Percentiles rank a stretch among this genome's conserved stretches.
Conservation (phyloP, 306 rosid species). For the Casuarina equisetifolia region DNA sequence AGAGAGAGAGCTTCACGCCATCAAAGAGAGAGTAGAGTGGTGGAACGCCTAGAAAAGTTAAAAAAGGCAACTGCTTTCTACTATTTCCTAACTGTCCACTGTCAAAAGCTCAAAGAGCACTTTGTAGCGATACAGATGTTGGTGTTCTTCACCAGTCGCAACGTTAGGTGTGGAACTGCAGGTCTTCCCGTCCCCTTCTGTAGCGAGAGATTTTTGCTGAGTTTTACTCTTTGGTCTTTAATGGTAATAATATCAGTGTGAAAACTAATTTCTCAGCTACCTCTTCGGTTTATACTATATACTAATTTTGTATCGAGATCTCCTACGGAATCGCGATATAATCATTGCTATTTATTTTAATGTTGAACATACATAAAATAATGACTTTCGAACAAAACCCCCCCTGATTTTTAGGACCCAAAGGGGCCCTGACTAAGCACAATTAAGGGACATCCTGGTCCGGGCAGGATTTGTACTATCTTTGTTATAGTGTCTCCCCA, state of each 20-base stretch:
- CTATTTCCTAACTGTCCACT: too few relatives aligned
- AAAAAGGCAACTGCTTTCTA: too few relatives aligned
- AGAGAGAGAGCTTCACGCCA: not conserved
- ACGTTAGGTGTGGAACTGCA: too few relatives aligned
- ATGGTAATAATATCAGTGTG: too few relatives aligned
- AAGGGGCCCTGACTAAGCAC: slow-evolving; percentile 10
- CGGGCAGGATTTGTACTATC: slow-evolving; percentile 23
- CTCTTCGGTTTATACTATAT: not conserved
- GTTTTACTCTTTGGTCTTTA: not conserved
- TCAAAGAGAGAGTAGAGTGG: too few relatives aligned
- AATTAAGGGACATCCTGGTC: slow-evolving; percentile 7
- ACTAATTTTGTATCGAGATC: not conserved
- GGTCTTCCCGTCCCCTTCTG: too few relatives aligned
- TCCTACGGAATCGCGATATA: not conserved
- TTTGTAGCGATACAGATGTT: too few relatives aligned
- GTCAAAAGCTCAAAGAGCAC: too few relatives aligned
- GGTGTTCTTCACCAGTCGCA: too few relatives aligned
- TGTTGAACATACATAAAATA: slow-evolving; percentile 3
- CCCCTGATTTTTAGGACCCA: slow-evolving; percentile 40
- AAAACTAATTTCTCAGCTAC: not conserved
- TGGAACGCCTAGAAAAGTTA: too few relatives aligned
- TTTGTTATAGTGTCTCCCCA: not conserved
- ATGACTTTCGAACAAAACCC: slow-evolving; percentile 13
- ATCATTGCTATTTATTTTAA: not conserved
- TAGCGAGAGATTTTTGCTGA: too few relatives aligned